phyloP scores from a whole-genome alignment of 768 basidiomycete species.

The Lentinula sp. region DNA sequence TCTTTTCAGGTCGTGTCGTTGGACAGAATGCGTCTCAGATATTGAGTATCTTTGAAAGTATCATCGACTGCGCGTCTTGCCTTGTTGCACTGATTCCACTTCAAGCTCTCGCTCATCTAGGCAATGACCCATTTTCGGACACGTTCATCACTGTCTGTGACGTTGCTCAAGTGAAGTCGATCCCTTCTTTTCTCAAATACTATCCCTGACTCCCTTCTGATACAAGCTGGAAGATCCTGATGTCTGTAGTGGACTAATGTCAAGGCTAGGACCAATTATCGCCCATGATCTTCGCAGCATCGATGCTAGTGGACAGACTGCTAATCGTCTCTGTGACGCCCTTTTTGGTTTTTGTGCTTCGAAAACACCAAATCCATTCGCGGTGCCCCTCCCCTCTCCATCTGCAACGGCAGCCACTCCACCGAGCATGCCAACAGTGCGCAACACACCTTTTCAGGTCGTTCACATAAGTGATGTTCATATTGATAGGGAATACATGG shows the following conservation, averaged over 20 bases:
- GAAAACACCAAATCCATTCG: conserved; percentile 18
- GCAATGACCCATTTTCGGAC: conserved; percentile 22
- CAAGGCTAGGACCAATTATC: conserved; percentile 29
- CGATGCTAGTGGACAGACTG: conserved; percentile 23
- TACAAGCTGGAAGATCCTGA: conserved; percentile 26
- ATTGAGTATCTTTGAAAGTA: conserved; percentile 16
- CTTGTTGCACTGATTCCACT: conserved; percentile 23
- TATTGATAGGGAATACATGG: conserved; percentile 30
- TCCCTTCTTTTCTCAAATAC: not conserved
- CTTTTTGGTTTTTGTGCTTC: conserved; percentile 30
- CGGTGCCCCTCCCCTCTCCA: conserved; percentile 21
- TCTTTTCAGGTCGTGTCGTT: not conserved
- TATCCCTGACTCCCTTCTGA: not conserved
- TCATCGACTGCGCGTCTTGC: conserved; percentile 22
- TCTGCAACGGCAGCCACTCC: conserved; percentile 7
- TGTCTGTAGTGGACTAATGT: conserved; percentile 30
- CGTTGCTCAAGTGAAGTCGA: conserved; percentile 12
- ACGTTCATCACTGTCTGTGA: conserved; percentile 20
- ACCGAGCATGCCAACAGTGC: conserved; percentile 10
- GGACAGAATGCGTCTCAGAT: conserved; percentile 7
- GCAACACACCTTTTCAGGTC: conserved; percentile 22
- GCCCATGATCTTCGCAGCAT: conserved; percentile 31
- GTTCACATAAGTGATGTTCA: conserved; percentile 35
- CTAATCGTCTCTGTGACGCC: conserved; percentile 28
- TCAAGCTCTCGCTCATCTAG: conserved; percentile 22